Evolutionary conservation across 2,329 filamentous ascomycete genomes (phyloP).

Genomic region (Harringtonia aguacate): DNA sequence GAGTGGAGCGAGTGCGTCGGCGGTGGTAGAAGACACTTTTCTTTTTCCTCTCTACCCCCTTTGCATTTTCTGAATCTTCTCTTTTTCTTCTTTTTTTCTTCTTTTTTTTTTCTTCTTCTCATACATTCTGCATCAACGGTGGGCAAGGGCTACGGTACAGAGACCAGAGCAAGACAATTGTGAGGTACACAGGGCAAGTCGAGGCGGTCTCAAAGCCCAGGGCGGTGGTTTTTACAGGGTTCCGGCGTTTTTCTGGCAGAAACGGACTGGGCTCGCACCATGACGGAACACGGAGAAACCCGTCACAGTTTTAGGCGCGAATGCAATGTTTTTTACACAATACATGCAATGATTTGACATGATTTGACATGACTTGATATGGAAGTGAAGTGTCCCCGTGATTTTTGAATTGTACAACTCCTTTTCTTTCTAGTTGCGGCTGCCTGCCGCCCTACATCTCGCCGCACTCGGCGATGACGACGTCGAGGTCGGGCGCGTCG

Average conservation of each 20-base stretch:
- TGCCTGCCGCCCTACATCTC: conserved; percentile 61
- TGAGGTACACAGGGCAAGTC: no score
- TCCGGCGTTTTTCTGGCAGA: neutral
- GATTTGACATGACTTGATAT: no score
- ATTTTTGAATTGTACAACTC: neutral
- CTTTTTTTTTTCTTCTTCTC: conserved; percentile 1
- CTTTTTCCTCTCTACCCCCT: neutral
- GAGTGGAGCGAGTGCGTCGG: neutral
- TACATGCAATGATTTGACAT: conserved; percentile 2
- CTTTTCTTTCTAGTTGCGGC: neutral
- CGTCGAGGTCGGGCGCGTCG: conserved; percentile 77
- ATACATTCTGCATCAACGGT: neutral
- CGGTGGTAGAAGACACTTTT: neutral
- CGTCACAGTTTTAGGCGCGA: no score
- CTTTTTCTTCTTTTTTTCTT: conserved; percentile 4
- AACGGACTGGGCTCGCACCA: neutral
- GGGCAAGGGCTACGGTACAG: neutral
- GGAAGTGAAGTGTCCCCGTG: neutral
- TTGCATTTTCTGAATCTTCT: conserved; percentile 3
- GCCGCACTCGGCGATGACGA: conserved; percentile 77
- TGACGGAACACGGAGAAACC: no score
- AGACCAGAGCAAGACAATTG: neutral
- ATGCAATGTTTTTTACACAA: neutral
- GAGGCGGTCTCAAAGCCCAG: no score
- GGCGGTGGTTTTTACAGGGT: neutral